Conservation (phyloP, 139 green algal species). For the Volvox africanus region DNA sequence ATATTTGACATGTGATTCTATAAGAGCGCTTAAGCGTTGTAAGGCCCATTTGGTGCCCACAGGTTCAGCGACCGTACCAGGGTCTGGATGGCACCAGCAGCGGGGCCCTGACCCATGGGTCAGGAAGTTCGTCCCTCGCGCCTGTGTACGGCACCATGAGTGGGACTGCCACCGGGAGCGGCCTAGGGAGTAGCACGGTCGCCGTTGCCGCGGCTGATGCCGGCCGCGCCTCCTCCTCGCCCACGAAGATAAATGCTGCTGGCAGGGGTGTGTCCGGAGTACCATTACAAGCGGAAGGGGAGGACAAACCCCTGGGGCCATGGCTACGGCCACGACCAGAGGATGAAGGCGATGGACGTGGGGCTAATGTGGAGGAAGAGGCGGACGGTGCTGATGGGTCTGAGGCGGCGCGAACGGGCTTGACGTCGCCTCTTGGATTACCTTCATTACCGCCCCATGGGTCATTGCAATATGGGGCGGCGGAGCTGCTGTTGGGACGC, state of each 20-base stretch:
- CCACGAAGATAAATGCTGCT: neutral
- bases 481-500: constrained; percentile 28
- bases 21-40: no score
- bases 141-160: neutral
- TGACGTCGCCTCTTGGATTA: neutral
- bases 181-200: neutral
- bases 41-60: neutral
- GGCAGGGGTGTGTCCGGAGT: neutral
- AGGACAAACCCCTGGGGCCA: no score
- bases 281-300: no score
- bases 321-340: neutral
- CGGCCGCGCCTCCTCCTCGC: neutral
- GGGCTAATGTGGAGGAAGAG: neutral
- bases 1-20: no score
- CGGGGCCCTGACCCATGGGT: neutral
- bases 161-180: neutral
- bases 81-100: neutral
- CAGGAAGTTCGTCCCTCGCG: neutral
- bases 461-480: neutral
- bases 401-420: neutral
- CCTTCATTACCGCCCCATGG: neutral
- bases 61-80: neutral
- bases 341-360: neutral
- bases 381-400: neutral
- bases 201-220: no score